Evolutionary conservation across 164 flowering plant genomes (phyloP), one percentile per base, ranked within the genome.

Genomic region (Macadamia tetraphylla): DNA sequence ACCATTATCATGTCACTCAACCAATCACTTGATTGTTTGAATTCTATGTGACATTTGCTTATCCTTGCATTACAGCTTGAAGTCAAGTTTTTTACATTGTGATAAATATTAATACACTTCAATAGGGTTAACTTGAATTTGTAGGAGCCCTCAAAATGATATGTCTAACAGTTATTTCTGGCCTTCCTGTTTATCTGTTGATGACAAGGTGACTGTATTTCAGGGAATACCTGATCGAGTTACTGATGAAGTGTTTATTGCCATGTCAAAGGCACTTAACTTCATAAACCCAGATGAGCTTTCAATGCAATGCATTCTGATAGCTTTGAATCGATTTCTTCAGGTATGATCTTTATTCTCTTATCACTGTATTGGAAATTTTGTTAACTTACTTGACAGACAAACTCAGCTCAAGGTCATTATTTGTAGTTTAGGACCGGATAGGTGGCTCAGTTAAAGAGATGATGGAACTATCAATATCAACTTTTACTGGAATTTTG

Each of bases 281-380:
- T 94, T 94, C 79, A 92, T 92, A 61, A 92, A 94, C 69, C 99
- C 98, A 29, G 98, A 94, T 82, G 99, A 94, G 81, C 92, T 94
- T 35, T 94, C 99, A 12, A 94, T 94, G 97, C 97, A 92, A 79
- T 94, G 98, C 70, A 82, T 94, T 73, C 79, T 94, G 83, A 94
- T 92, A 70, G 99, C 99, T 56, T 79, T 94, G 77, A 94, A 94
- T 78, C 81, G 98, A 48, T 94, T 94, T 81, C 91, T 94, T 73
- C 99, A 94, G 98, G 99, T 87, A 71, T 51, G 81, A 11, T 72
- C 31, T 75, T 46, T 52, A 32, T 42, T 57, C 40, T 58, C 65
- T 18, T 42, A 9, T 13, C 65, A 12, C 60, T 44, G 46, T 63
- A 58, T 29, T 35, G 13, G 52, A n/a, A 18, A 15, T 29, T 12